These are phyloP conservation scores for Oryza rufipogon DNA, from an alignment of 176 grass and related monocot species.

Conservation along the genomic window DNA sequence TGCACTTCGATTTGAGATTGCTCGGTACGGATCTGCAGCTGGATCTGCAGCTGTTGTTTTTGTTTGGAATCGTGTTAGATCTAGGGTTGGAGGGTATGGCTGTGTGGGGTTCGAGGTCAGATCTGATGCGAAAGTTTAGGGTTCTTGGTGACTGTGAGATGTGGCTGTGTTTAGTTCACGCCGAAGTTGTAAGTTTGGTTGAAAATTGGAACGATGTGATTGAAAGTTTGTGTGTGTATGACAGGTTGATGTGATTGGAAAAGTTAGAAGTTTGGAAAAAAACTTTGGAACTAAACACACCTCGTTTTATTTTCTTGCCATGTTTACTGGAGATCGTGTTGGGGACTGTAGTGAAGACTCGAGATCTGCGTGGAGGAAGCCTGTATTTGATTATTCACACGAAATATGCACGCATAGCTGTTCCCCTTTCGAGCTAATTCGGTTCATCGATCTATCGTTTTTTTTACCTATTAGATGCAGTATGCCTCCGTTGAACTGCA, in stretches of 20 bases:
- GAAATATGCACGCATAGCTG: neutral
- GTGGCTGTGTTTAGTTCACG: too few relatives aligned
- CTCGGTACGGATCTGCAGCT: neutral
- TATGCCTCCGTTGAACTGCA: neutral
- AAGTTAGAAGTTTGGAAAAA: too few relatives aligned
- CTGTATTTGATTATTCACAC: neutral
- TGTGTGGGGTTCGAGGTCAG: neutral
- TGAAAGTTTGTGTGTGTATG: too few relatives aligned
- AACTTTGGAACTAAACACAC: too few relatives aligned
- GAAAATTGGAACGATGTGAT: too few relatives aligned
- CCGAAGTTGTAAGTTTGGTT: too few relatives aligned
- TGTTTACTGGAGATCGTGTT: neutral
- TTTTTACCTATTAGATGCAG: neutral
- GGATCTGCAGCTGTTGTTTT: neutral
- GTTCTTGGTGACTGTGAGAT: neutral
- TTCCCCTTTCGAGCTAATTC: neutral
- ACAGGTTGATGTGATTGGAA: too few relatives aligned
- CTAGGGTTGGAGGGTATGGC: neutral
- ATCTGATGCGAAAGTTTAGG: neutral
- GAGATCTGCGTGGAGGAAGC: neutral
- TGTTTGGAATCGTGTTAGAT: conserved; percentile 10
- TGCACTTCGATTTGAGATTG: neutral
- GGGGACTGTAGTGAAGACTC: neutral
- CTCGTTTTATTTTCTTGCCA: too few relatives aligned
- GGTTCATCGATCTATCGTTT: neutral